Evolutionary conservation across 495 filamentous ascomycete species (phyloP).

Genomic region (Acidiella bohemica): DNA sequence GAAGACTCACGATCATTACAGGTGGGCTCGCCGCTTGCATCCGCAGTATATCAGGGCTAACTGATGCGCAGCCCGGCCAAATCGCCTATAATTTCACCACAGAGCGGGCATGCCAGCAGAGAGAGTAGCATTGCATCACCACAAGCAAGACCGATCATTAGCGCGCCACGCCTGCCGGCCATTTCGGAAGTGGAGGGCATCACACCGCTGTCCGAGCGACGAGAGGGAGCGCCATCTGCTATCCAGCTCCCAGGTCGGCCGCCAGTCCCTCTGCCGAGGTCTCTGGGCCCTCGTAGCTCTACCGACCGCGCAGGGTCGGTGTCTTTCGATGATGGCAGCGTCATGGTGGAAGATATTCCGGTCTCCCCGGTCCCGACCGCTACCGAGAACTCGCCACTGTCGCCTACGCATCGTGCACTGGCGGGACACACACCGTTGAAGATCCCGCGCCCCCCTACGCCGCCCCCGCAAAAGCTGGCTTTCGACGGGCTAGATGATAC

Average conservation of each 20-base stretch:
- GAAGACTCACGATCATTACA: slow-evolving; percentile 12
- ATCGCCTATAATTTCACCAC: slow-evolving; percentile 13
- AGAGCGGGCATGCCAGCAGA: not conserved
- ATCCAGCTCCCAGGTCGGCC: slow-evolving; percentile 10
- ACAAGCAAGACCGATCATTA: not conserved
- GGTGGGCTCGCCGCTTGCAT: slow-evolving; percentile 3
- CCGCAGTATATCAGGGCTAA: not conserved
- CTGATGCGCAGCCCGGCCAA: slow-evolving; percentile 12
- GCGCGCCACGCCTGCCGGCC: slow-evolving; percentile 6
- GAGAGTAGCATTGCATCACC: slow-evolving; percentile 12
- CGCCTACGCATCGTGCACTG: slow-evolving; percentile 8
- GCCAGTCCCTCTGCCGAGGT: not conserved
- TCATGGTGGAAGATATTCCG: slow-evolving; percentile 17
- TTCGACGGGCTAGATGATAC: slow-evolving; percentile 16
- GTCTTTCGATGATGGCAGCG: slow-evolving; percentile 2
- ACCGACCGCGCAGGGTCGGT: slow-evolving; percentile 2
- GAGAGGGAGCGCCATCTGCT: slow-evolving; percentile 8
- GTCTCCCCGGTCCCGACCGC: slow-evolving; percentile 11
- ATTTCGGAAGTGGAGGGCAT: slow-evolving; percentile 17
- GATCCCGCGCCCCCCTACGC: slow-evolving; percentile 5
- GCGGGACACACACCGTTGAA: slow-evolving; percentile 21
- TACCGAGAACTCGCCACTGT: slow-evolving; percentile 9
- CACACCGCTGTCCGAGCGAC: slow-evolving; percentile 3
- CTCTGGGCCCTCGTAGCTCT: too few species aligned
- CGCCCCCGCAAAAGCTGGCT: slow-evolving; percentile 3